Evolutionary conservation across 1,284 basidiomycete genomes (phyloP), one percentile per base, ranked within the genome.

Genomic region (Fomitopsis betulina): DNA sequence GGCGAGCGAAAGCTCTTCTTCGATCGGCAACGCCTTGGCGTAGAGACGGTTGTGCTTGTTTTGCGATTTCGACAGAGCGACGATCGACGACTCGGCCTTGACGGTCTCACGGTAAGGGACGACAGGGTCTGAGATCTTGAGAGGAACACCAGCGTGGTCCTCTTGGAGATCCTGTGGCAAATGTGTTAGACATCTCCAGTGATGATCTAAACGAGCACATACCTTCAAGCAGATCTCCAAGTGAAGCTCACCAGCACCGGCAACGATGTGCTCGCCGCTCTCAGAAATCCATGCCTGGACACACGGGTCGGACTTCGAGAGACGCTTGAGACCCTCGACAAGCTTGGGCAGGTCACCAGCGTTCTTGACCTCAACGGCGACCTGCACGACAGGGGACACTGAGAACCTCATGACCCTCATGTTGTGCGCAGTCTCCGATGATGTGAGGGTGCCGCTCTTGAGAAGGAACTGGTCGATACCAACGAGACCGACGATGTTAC

Each of bases 11-110:
- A 99, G 86, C 75, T 98, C 95, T 74, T 99, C 97, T 39, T 93
- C 94, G 62, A 99, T 75, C 54, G 97, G 97, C 79, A 88, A 68
- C 49, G 97, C 96, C 83, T 94, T 95, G 66, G 91, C 86, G 76
- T 90, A 99, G 63, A 99, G 84, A 83, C 97, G 93, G 77, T 99
- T 99, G 89, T 99, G 97, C 87, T 99, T 99, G 86, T 99, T 99
- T 82, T 98, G 97, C 54, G 97, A 99, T 79, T 99, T 99, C 67
- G 97, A 98, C 57, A 99, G 84, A 43, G 97, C 97, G 64, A 93
- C 89, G 72, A 99, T 98, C 60, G 89, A 89, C 7, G 96, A 98
- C 80, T 98, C 94, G 59, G 94, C 81, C 80, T 91, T 94, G 75
- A 99, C 96, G 21, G 96, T 98, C 85, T 99, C 97, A 79, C 95